Conservation (phyloP, 192 early-diverging fungal genomes). For the Coemansia sp. region DNA sequence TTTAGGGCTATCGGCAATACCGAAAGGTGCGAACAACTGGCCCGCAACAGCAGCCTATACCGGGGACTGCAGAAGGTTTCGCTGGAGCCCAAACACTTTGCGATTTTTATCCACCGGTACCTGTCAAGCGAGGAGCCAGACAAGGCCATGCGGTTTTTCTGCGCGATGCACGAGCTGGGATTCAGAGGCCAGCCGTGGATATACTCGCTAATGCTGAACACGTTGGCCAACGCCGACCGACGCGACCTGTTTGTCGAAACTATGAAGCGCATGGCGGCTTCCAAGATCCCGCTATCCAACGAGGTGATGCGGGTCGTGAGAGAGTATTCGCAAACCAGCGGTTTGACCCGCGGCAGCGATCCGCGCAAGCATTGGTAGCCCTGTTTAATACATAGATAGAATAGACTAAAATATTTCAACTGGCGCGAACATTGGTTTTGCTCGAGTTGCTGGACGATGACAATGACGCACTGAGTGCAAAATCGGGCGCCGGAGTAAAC, state of each 20-base stretch:
- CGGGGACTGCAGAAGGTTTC: conserved; percentile 7
- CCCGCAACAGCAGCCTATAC: not conserved
- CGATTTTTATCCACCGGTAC: conserved; percentile 16
- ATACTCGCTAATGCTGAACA: conserved; percentile 14
- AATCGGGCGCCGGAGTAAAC: conserved; percentile 39
- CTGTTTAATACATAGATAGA: not conserved
- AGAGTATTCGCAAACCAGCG: not conserved
- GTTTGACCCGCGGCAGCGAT: not conserved
- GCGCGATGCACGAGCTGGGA: conserved; percentile 15
- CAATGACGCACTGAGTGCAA: conserved; percentile 11
- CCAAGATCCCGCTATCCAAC: not conserved
- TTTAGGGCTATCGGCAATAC: conserved; percentile 16
- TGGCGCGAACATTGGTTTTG: not conserved
- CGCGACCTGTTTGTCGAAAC: conserved; percentile 10
- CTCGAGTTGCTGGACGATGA: not conserved
- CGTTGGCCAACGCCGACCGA: not conserved
- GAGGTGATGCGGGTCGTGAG: conserved; percentile 12
- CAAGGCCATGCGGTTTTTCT: conserved; percentile 11
- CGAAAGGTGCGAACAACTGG: conserved; percentile 7
- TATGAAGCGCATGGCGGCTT: conserved; percentile 21
- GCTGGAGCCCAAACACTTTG: conserved; percentile 12
- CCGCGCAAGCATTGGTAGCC: no score
- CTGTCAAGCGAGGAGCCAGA: not conserved
- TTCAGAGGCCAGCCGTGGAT: conserved; percentile 4
- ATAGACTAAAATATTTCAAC: not conserved